Conservation (phyloP, 2,329 filamentous ascomycete genomes). For the Coniochaeta ligniaria region DNA sequence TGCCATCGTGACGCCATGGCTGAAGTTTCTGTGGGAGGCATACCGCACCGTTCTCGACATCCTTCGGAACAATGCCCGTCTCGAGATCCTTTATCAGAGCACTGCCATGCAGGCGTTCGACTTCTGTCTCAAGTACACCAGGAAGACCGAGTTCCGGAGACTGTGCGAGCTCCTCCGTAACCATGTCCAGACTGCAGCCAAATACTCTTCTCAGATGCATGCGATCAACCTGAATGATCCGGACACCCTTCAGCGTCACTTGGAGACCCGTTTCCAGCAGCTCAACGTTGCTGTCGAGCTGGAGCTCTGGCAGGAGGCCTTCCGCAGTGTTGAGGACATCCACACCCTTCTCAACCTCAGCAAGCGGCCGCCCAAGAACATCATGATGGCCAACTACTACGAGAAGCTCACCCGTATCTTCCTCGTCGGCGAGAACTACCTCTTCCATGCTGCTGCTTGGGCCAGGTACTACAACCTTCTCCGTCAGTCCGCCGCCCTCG, state of each 20-base stretch:
- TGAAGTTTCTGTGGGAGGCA: slow-evolving; percentile 99
- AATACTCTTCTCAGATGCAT: slow-evolving; percentile 98
- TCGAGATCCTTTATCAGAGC: slow-evolving; percentile 97
- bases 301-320: slow-evolving; percentile 98
- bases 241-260: slow-evolving; percentile 91
- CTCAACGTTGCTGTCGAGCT: slow-evolving; percentile 96
- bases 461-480: slow-evolving; percentile 95
- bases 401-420: slow-evolving; percentile 99
- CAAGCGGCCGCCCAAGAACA: slow-evolving; percentile 96
- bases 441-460: slow-evolving; percentile 98
- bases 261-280: slow-evolving; percentile 98
- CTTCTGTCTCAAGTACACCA: slow-evolving; percentile 95
- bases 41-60: slow-evolving; percentile 98
- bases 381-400: slow-evolving; percentile 99
- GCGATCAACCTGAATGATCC: slow-evolving; percentile 98
- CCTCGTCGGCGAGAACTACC: slow-evolving; percentile 97
- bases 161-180: slow-evolving; percentile 97
- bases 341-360: slow-evolving; percentile 95
- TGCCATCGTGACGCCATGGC: slow-evolving; percentile 96
- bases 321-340: slow-evolving; percentile 98
- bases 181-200: slow-evolving; percentile 97
- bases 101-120: slow-evolving; percentile 98
- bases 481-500: slow-evolving; percentile 76
- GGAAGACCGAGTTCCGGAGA: slow-evolving; percentile 98
- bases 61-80: slow-evolving; percentile 94